Base-by-base conservation (phyloP, 257 asterid genomes). In the Ocimum tenuiflorum region DNA sequence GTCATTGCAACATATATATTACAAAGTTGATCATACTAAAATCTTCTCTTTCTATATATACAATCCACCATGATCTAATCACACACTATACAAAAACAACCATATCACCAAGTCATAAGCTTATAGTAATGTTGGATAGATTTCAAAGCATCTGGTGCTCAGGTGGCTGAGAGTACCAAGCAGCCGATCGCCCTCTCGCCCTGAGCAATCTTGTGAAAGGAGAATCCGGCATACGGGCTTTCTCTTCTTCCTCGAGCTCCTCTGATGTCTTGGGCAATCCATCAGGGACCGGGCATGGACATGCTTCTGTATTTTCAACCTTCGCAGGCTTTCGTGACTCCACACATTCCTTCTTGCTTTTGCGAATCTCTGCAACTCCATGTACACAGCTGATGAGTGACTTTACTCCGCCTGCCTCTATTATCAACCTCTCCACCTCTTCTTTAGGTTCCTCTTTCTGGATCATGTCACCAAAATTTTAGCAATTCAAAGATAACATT, bases 171-270 rank as follows among this genome's bases (percentile, higher is more conserved):
- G 95, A 69, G 73, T 87, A 88, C 97, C 94, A 86, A 29, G 87
- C 95, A 29, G 97, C 88, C 39, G 33, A 64, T 24, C 49, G 76
- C 29, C 97, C 99, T 67, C 72, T 83, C 24, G 85, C 87, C 73
- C 97, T 67, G 3, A 94, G 97, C 80, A 94, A 58, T 63, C 83
- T 81, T n/a, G 99, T 94, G 79, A 77, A 88, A 3, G 85, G 77
- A 3, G 97, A 94, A 73, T 90, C 97, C 0, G 99, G 97, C 99
- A 94, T 94, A 74, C 59, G 77, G 35, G 64, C 70, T 7, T 68
- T 78, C 86, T 90, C 97, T 73, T 90, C 97, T 77, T 94, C 97
- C 57, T 88, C 95, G 2, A 94, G 81, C 81, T 94, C 96, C 61
- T 86, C 85, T 18, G 29, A 33, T 1, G 95, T 75, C 75, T 83